Evolutionary conservation across 1,284 basidiomycete genomes (phyloP), one percentile per base, ranked within the genome.

Genomic region (Anthracocystis walkeri): DNA sequence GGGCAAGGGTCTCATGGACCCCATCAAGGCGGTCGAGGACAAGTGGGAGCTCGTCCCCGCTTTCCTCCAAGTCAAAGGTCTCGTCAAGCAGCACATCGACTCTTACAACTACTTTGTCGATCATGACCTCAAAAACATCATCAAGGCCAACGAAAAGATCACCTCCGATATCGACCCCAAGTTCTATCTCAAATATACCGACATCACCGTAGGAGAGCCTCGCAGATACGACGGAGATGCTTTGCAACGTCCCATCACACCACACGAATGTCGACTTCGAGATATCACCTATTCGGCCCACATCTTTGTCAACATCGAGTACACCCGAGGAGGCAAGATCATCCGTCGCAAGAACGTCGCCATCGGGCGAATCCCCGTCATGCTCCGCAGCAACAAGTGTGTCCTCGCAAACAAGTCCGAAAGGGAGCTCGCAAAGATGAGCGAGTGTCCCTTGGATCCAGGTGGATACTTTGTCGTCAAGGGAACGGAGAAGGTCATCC

Each of bases 91-190:
- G 86, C 97, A 99, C 85, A 94, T 99, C 80, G 97, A 99, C 86
- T 98, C 95, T 10, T 99, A 97, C 91, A 99, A 99, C 87, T 97
- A 98, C 87, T 99, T 99, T 85, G 94, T 99, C 81, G 93, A 99
- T 82, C 92, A 93, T 41, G 83, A 82, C 56, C 79, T 84, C 60
- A 96, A 95, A 86, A 96, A 96, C 80, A 98, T 99, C 81, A 91
- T 86, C 60, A 80, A 82, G 55, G 79, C 79, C 29, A 83, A 83
- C 65, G 80, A 83, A 56, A 77, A 78, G 51, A 79, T 82, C 70
- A 84, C 82, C n/a, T 98, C 95, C 4, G 97, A 99, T 80, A 94
- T 98, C 77, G 95, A 99, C 86, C 97, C 96, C 10, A 91, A 92
- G 51, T 98, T 98, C 87, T 97, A 93, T 91, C 91, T 99, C 82